Evolutionary conservation across 129 eudicot species (phyloP).

Genomic region (Artemisia annua): DNA sequence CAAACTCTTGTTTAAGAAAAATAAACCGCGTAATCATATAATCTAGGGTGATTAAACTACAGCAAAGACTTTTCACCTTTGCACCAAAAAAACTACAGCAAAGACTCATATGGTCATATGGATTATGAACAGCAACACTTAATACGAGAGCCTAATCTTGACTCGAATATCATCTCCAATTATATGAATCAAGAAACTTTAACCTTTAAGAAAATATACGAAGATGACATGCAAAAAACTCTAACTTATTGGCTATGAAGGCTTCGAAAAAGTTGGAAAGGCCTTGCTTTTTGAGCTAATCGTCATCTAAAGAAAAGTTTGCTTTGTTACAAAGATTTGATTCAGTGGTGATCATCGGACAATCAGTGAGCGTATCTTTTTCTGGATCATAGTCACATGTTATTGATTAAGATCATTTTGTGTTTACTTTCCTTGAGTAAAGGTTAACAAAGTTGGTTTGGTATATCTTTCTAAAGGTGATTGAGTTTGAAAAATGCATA

Average conservation of each 20-base stretch:
- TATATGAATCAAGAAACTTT: neutral
- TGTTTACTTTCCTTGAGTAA: neutral
- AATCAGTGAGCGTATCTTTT: too few relatives aligned
- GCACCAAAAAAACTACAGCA: too few relatives aligned
- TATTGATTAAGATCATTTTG: too few relatives aligned
- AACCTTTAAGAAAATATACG: neutral
- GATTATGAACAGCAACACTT: too few relatives aligned
- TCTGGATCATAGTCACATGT: too few relatives aligned
- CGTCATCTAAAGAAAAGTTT: neutral
- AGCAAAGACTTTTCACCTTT: too few relatives aligned
- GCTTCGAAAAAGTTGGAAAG: neutral
- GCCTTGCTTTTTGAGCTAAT: neutral
- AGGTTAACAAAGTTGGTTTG: constrained; percentile 4
- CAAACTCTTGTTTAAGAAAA: too few relatives aligned
- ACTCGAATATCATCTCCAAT: neutral
- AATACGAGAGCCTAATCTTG: neutral
- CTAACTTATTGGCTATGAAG: neutral
- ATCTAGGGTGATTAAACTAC: too few relatives aligned
- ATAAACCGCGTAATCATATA: too few relatives aligned
- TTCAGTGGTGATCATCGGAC: too few relatives aligned
- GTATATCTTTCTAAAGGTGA: neutral
- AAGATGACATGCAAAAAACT: neutral
- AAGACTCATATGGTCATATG: too few relatives aligned
- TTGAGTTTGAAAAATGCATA: constrained; percentile 8
- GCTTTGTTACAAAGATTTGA: neutral